Evolutionary conservation across 148 eudicot species (phyloP).

Genomic region (Silene latifolia): DNA sequence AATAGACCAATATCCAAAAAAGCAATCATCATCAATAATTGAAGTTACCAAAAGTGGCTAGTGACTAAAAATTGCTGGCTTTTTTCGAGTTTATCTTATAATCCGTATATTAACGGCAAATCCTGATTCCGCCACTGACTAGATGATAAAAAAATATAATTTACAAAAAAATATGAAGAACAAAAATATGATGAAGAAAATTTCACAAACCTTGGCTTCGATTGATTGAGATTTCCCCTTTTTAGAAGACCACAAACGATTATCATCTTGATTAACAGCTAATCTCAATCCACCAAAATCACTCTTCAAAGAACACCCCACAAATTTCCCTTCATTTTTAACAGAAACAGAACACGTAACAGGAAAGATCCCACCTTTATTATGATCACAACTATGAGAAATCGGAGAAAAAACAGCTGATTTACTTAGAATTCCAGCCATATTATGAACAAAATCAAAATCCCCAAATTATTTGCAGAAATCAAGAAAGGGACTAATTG

Average conservation of each 20-base stretch:
- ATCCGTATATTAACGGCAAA: too few species aligned
- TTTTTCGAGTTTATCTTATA: too few species aligned
- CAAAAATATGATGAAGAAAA: not conserved
- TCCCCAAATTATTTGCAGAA: slow-evolving; percentile 4
- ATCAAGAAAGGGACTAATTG: not conserved
- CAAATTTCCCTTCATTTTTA: slow-evolving; percentile 22
- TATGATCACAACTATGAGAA: slow-evolving; percentile 10
- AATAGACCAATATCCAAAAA: too few species aligned
- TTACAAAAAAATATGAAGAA: too few species aligned
- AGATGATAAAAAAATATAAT: too few species aligned
- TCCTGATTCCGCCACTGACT: too few species aligned
- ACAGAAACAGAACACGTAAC: slow-evolving; percentile 21
- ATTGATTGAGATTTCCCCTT: slow-evolving; percentile 21
- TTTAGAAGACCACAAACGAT: slow-evolving; percentile 7
- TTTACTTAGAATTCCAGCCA: slow-evolving; percentile 33
- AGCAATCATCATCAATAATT: not conserved
- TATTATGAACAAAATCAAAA: not conserved
- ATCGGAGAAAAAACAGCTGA: slow-evolving; percentile 22
- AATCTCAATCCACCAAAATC: slow-evolving; percentile 36
- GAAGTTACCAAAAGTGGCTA: not conserved
- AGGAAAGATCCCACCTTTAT: slow-evolving; percentile 8
- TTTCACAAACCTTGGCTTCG: slow-evolving; percentile 40
- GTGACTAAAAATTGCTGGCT: not conserved
- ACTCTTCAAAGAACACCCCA: slow-evolving; percentile 22
- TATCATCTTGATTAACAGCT: slow-evolving; percentile 20